Base-by-base conservation (phyloP, 257 asterid species). In the Plectranthus barbatus region DNA sequence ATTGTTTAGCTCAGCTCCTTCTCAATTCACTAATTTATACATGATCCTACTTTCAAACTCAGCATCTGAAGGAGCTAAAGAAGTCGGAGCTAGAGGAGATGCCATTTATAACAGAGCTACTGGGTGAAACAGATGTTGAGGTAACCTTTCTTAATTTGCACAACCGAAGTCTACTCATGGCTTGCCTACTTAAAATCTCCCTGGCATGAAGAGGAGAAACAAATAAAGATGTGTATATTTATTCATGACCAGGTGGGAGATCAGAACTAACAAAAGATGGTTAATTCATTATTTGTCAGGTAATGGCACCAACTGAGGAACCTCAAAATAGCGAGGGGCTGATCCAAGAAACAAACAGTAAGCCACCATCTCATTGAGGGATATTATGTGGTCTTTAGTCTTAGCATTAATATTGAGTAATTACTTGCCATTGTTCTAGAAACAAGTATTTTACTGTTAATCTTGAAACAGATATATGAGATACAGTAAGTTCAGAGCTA, bases 61-160 rank as follows among this genome's bases (percentile, higher is more conserved):
- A 91, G 98, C 77, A 83, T 73, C 69, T 91, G 80, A 84, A 74
- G 71, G 83, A 58, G 68, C 49, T 83, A 54, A 75, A 76, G 63
- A 86, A 71, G 75, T 86, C 83, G 66, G 85, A 75, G 86, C 79
- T 83, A 67, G 86, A 83, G 55, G 95, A 88, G 84, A 80, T 92
- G 72, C 87, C 91, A 56, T 78, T 80, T 57, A 76, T 72, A 68
- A 55, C 78, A 19, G 97, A 88, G 45, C 57, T 84, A 48, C 70
- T 88, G 52, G 79, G 66, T 20, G 95, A 91, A 77, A 51, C 90
- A 33, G 75, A 74, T 50, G 55, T 64, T 9, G 94, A 86, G 98
- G 98, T 88, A 81, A 71, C 54, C 50, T 56, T 20, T 44, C 15
- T 13, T 52, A 24, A 2, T 36, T 33, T 50, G 29, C 49, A 45